Evolutionary conservation across 176 grass and related monocot species (phyloP), one percentile per base, ranked within the genome.

Genomic region (Poa pratensis): DNA sequence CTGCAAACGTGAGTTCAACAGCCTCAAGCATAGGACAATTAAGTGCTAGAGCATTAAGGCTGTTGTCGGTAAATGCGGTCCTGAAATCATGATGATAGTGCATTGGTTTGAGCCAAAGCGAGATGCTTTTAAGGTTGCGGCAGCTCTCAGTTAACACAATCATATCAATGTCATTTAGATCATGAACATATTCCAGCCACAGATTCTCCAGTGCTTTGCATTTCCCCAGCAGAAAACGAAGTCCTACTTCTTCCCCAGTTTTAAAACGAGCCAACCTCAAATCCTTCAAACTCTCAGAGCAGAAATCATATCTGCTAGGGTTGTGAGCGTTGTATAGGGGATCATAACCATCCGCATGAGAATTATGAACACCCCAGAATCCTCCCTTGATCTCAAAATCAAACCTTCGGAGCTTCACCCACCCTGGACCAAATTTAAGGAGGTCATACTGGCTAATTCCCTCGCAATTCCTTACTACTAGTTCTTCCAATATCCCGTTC

Each of bases 341-440:
- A 46, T 46, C 9, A 12, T 46, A 11, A 46, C 43, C 10, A 37
- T 37, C 35, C 35, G 5, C 35, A 37, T 37, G 35, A 2, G 1
- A 12, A 12, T 46, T 46, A 46, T 46, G 43, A 46, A 12, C 43
- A 46, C 43, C 43, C 43, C 43, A 46, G 43, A 46, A 46, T 46
- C 43, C 43, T 46, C 43, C 43, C 43, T 46, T 46, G 43, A 46
- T 12, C 43, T 46, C 43, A 46, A 46, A 46, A 46, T 46, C 43
- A 39, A 93, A 88, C 40, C 66, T 81, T 82, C 79, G 78, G 63
- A 94, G 85, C 20, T 81, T 92, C 76, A 76, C 85, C 79, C 87
- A 92, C 46, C 94, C 91, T 19, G 79, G 58, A 85, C 91, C 87
- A 57, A 97, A 58, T 58, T 90, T 92, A 39, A 92, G 39, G 60